Percentiles rank a stretch among this genome's conserved stretches.
Evolutionary conservation across 768 basidiomycete species (phyloP).

Genomic region (Leccinum subtestaceum): DNA sequence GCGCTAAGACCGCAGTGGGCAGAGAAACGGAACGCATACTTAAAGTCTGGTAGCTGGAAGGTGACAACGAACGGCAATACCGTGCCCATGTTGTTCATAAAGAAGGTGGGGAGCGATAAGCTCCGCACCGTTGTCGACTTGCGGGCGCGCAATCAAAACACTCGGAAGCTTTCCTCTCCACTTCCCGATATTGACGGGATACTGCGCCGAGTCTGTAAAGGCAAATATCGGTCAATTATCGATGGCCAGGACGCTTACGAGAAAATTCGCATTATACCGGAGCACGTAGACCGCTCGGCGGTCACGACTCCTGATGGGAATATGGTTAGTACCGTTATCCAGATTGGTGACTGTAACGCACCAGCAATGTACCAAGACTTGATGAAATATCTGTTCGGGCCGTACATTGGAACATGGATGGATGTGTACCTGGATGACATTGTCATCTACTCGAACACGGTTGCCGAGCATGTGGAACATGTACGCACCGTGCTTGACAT

Average conservation of each 20-base stretch:
- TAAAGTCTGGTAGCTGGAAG: neutral
- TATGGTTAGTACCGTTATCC: slow-evolving; percentile 26
- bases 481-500: slow-evolving; percentile 34
- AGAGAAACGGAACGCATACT: slow-evolving; percentile 21
- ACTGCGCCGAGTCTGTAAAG: neutral
- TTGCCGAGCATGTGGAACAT: slow-evolving; percentile 31
- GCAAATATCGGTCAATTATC: neutral
- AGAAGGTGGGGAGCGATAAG: neutral
- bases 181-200: slow-evolving; percentile 20
- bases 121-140: slow-evolving; percentile 2
- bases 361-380: slow-evolving; percentile 42
- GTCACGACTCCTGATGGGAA: slow-evolving; percentile 40
- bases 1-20: neutral
- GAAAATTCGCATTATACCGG: slow-evolving; percentile 6
- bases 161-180: slow-evolving; percentile 11
- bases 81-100: slow-evolving; percentile 1
- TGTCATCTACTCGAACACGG: slow-evolving; percentile 5
- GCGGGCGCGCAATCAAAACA: slow-evolving; percentile 14
- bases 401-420: neutral
- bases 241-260: slow-evolving; percentile 23
- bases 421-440: slow-evolving; percentile 11
- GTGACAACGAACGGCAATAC: neutral
- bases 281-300: slow-evolving; percentile 23
- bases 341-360: slow-evolving; percentile 35
- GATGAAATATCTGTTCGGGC: slow-evolving; percentile 7